These are phyloP conservation scores for Barnettozyma vustinii DNA, from an alignment of 805 yeast species.

Conservation along the genomic window DNA sequence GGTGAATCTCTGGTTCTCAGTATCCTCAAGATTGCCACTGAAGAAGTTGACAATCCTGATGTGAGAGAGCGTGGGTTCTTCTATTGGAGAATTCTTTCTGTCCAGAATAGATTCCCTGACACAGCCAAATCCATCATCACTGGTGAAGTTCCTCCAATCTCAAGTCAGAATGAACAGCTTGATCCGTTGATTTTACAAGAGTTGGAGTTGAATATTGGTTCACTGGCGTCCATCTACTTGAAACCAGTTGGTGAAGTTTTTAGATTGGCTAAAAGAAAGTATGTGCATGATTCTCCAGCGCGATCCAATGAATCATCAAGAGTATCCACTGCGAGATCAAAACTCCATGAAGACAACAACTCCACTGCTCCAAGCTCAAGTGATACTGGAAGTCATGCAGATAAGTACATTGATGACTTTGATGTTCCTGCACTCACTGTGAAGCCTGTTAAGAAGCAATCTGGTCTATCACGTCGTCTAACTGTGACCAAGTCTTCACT, in stretches of 20 bases:
- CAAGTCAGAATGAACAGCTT: conserved; percentile 60
- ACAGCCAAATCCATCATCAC: conserved; percentile 50
- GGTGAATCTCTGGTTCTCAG: conserved; percentile 55
- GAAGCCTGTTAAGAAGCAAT: conserved; percentile 29
- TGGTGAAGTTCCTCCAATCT: conserved; percentile 56
- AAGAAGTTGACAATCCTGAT: conserved; percentile 76
- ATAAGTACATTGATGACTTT: conserved; percentile 31
- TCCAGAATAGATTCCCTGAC: conserved; percentile 35
- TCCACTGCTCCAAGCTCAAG: conserved; percentile 11
- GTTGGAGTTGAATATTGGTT: conserved; percentile 74
- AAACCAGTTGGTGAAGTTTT: conserved; percentile 82
- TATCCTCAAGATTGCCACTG: conserved; percentile 64
- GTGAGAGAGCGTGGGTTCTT: conserved; percentile 78
- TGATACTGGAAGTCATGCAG: conserved; percentile 1
- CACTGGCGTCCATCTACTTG: conserved; percentile 76
- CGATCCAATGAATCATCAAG: conserved; percentile 25
- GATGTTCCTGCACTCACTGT: conserved; percentile 35
- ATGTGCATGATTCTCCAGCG: conserved; percentile 46
- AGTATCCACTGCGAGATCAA: conserved; percentile 6
- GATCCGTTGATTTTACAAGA: conserved; percentile 74
- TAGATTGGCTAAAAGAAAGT: conserved; percentile 50
- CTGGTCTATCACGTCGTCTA: conserved; percentile 28
- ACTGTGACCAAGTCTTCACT: conserved; percentile 32
- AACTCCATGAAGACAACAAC: background rate
- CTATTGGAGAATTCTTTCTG: conserved; percentile 76